These are phyloP conservation scores for Mycosphaerella sp. DNA, from an alignment of 2,329 filamentous ascomycete species.

Conservation along the genomic window DNA sequence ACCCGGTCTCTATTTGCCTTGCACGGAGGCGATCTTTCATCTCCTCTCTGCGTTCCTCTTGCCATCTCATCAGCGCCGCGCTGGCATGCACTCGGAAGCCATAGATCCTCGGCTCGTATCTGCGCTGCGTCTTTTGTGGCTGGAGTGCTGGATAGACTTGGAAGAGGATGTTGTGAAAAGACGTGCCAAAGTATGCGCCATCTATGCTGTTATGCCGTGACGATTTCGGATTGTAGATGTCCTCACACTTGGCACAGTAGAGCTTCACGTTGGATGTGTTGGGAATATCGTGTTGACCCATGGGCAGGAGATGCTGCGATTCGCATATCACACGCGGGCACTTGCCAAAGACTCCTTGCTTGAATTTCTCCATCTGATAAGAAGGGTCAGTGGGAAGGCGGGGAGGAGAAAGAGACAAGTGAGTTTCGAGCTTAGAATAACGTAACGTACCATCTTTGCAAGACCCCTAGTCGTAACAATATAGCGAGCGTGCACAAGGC, in stretches of 20 bases:
- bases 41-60: slow-evolving; percentile 70
- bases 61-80: slow-evolving; percentile 85
- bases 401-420: background rate
- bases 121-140: slow-evolving; percentile 74
- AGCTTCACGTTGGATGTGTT: slow-evolving; percentile 89
- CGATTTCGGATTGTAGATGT: slow-evolving; percentile 98
- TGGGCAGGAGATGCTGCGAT: slow-evolving; percentile 84
- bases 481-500: slow-evolving; percentile 90
- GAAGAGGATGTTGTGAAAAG: slow-evolving; percentile 98
- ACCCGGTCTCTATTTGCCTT: slow-evolving; percentile 65
- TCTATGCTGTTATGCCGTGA: slow-evolving; percentile 92
- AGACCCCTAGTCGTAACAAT: slow-evolving; percentile 92
- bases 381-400: slow-evolving; percentile 5
- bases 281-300: slow-evolving; percentile 85
- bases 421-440: slow-evolving; percentile 7
- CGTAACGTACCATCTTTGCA: slow-evolving; percentile 85
- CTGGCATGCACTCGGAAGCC: slow-evolving; percentile 93
- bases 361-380: slow-evolving; percentile 89
- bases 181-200: slow-evolving; percentile 95
- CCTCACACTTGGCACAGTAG: slow-evolving; percentile 95
- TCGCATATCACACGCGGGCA: slow-evolving; percentile 95
- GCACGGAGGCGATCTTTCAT: slow-evolving; percentile 73
- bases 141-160: slow-evolving; percentile 92
- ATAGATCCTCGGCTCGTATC: slow-evolving; percentile 86
- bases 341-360: slow-evolving; percentile 96